Conservation (phyloP, 2,329 filamentous ascomycete genomes). For the Sclerotinia subarctica region DNA sequence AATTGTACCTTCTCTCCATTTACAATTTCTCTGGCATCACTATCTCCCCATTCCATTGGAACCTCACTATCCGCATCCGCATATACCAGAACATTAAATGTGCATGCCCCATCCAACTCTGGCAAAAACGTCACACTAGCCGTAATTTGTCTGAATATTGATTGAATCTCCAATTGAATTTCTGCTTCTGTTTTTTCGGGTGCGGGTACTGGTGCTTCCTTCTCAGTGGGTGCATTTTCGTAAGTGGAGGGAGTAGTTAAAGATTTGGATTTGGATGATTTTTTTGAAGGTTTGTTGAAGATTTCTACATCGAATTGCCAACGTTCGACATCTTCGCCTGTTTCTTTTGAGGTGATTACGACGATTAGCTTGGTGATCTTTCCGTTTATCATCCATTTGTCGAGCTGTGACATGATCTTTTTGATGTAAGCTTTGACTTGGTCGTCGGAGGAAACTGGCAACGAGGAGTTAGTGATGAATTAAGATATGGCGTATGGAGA, state of each 20-base stretch:
- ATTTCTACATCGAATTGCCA: constrained; percentile 89
- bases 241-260: constrained; percentile 43
- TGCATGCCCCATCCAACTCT: constrained; percentile 90
- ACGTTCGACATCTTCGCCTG: constrained; percentile 89
- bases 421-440: constrained; percentile 99
- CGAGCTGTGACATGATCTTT: constrained; percentile 97
- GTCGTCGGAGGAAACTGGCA: constrained; percentile 81
- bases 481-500: not conserved
- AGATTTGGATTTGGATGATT: constrained; percentile 37
- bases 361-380: constrained; percentile 98
- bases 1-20: constrained; percentile 94
- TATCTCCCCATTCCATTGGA: constrained; percentile 97
- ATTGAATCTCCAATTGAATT: constrained; percentile 93
- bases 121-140: constrained; percentile 96
- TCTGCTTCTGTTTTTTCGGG: constrained; percentile 84
- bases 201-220: constrained; percentile 33
- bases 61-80: constrained; percentile 96
- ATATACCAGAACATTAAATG: constrained; percentile 97
- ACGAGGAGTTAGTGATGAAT: not conserved
- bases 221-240: constrained; percentile 60
- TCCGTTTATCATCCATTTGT: constrained; percentile 94
- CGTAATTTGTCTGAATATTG: constrained; percentile 96
- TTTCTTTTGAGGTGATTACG: constrained; percentile 95
- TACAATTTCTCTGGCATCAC: constrained; percentile 91
- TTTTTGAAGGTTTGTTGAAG: constrained; percentile 44